Percentiles rank a stretch among this genome's conserved stretches.
Conservation (phyloP, 2,329 filamentous ascomycete genomes). For the Plectosphaerella cucumerina region DNA sequence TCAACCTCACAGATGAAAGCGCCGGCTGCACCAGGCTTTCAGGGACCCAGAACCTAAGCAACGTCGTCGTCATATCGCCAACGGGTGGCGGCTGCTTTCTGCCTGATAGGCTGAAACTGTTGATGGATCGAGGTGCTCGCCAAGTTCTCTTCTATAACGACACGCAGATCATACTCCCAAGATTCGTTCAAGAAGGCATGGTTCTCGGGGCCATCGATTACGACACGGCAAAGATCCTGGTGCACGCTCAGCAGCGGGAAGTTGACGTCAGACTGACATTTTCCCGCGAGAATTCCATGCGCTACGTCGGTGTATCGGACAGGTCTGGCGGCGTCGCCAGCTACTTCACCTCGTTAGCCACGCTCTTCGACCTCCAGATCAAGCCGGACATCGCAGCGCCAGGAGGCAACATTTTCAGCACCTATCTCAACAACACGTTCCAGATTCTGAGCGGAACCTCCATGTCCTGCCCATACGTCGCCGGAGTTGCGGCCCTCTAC, state of each 20-base stretch:
- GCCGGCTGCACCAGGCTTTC: conserved; percentile 35
- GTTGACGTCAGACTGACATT: not conserved
- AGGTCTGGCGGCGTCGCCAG: conserved; percentile 33
- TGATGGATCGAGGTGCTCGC: conserved; percentile 1
- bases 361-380: conserved; percentile 44
- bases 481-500: conserved; percentile 45
- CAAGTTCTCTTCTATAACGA: conserved; percentile 1
- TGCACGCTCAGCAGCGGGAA: not conserved
- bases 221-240: not conserved
- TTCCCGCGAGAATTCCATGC: not conserved
- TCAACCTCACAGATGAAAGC: conserved; percentile 12
- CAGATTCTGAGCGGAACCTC: conserved; percentile 48
- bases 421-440: conserved; percentile 38
- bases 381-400: conserved; percentile 48
- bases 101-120: not conserved
- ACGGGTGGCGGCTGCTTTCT: conserved; percentile 3
- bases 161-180: not conserved
- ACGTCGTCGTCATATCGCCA: conserved; percentile 33
- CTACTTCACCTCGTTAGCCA: conserved; percentile 47
- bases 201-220: not conserved
- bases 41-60: conserved; percentile 31
- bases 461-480: conserved; percentile 52
- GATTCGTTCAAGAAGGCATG: not conserved
- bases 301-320: not conserved
- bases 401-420: conserved; percentile 46